Evolutionary conservation across 768 basidiomycete genomes (phyloP).

Genomic region (Rhodosporidiobolus odoratus): DNA sequence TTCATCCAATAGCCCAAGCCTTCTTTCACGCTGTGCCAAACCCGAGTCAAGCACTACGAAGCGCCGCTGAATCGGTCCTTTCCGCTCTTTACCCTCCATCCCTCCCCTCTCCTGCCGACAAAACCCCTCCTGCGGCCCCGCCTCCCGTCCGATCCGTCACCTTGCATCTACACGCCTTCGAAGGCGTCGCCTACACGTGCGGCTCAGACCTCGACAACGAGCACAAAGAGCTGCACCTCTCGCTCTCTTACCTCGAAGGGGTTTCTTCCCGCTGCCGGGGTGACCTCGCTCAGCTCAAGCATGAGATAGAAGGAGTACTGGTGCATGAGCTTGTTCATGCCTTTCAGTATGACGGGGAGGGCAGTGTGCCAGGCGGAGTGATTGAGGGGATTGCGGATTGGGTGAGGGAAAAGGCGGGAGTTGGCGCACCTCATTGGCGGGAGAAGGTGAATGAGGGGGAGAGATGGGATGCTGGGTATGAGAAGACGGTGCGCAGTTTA

Average conservation of each 20-base stretch:
- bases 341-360: slow-evolving; percentile 63
- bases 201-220: slow-evolving; percentile 51
- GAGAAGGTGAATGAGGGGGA: slow-evolving; percentile 44
- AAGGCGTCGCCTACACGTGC: slow-evolving; percentile 64
- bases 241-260: slow-evolving; percentile 58
- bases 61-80: slow-evolving; percentile 8
- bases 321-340: slow-evolving; percentile 74
- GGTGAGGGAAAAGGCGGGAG: slow-evolving; percentile 59
- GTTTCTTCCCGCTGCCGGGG: slow-evolving; percentile 32
- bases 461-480: slow-evolving; percentile 71
- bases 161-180: slow-evolving; percentile 49
- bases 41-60: not conserved
- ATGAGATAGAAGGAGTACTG: slow-evolving; percentile 68
- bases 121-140: not conserved
- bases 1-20: not conserved
- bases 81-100: slow-evolving; percentile 7
- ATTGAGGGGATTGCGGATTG: slow-evolving; percentile 78
- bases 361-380: slow-evolving; percentile 62
- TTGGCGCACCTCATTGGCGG: slow-evolving; percentile 68
- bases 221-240: slow-evolving; percentile 70
- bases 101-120: not conserved
- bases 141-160: slow-evolving; percentile 34
- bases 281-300: slow-evolving; percentile 49
- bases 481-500: slow-evolving; percentile 51
- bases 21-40: slow-evolving; percentile 1